Conservation (phyloP, 352 stramenopile genomes). For the Hyaloperonospora arabidopsidis region DNA sequence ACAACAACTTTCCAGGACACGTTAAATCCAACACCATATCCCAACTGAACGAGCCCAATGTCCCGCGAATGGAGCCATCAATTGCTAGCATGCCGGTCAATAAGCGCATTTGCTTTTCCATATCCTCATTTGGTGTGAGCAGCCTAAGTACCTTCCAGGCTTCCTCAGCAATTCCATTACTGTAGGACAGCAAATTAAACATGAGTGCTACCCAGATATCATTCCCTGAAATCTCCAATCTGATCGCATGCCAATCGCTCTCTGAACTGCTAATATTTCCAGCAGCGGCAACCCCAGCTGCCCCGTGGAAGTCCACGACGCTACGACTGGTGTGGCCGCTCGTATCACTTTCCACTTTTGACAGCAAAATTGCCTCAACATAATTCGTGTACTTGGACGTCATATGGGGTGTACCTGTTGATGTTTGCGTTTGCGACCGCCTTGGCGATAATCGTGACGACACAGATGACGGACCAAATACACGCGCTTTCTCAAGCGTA, state of each 20-base stretch:
- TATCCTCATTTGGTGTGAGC: slow-evolving; percentile 45
- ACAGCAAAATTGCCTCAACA: slow-evolving; percentile 51
- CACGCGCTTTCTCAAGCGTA: slow-evolving; percentile 55
- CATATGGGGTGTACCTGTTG: slow-evolving; percentile 18
- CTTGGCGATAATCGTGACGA: slow-evolving; percentile 15
- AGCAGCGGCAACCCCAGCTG: slow-evolving; percentile 21
- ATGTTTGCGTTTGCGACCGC: slow-evolving; percentile 22
- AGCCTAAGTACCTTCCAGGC: slow-evolving; percentile 73
- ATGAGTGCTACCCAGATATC: slow-evolving; percentile 34
- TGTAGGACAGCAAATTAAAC: slow-evolving; percentile 44
- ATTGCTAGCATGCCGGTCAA: slow-evolving; percentile 58
- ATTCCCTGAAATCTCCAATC: slow-evolving; percentile 52
- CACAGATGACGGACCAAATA: slow-evolving; percentile 28
- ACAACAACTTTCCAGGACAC: slow-evolving; percentile 54
- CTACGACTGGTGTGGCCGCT: slow-evolving; percentile 41
- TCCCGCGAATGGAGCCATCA: slow-evolving; percentile 53
- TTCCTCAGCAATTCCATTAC: slow-evolving; percentile 51
- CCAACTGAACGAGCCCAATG: slow-evolving; percentile 46
- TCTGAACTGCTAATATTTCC: slow-evolving; percentile 37
- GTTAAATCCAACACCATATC: slow-evolving; percentile 44
- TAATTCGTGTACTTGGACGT: slow-evolving; percentile 31
- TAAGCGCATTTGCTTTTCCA: slow-evolving; percentile 67
- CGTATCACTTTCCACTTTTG: slow-evolving; percentile 61
- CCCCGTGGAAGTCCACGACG: slow-evolving; percentile 35
- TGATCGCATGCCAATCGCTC: slow-evolving; percentile 65